Percentiles rank a stretch among this genome's conserved stretches.
Evolutionary conservation across 2,329 filamentous ascomycete species (phyloP).

Genomic region (Fusarium transvaalense): DNA sequence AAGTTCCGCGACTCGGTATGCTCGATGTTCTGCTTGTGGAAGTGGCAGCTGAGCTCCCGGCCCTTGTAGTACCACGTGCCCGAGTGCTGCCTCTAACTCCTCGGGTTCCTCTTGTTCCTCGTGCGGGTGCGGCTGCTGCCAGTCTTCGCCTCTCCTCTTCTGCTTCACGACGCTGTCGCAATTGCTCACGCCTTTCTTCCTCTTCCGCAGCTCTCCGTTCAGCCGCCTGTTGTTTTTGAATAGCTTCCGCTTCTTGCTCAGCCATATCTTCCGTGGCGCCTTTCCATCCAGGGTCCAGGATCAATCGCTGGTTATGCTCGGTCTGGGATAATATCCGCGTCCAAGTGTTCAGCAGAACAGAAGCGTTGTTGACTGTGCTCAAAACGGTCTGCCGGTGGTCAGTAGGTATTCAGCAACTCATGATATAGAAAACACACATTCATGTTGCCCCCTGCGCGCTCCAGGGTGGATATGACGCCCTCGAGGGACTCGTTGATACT

Average conservation of each 20-base stretch:
- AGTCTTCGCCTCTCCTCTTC: slow-evolving; percentile 61
- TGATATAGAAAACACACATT: slow-evolving; percentile 60
- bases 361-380: slow-evolving; percentile 86
- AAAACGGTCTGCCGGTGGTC: slow-evolving; percentile 74
- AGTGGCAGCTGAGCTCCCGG: slow-evolving; percentile 48
- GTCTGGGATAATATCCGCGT: slow-evolving; percentile 96
- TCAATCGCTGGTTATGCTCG: slow-evolving; percentile 94
- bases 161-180: slow-evolving; percentile 72
- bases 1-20: slow-evolving; percentile 51
- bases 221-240: slow-evolving; percentile 79
- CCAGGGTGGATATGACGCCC: slow-evolving; percentile 77
- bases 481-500: slow-evolving; percentile 92
- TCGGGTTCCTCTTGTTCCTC: slow-evolving; percentile 52
- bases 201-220: slow-evolving; percentile 83
- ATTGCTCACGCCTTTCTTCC: slow-evolving; percentile 80
- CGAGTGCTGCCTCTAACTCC: slow-evolving; percentile 52
- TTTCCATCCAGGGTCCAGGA: slow-evolving; percentile 90
- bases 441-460: slow-evolving; percentile 83
- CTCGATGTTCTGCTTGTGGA: slow-evolving; percentile 48
- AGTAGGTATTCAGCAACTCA: slow-evolving; percentile 19
- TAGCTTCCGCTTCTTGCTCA: slow-evolving; percentile 86
- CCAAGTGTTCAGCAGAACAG: slow-evolving; percentile 93
- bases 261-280: slow-evolving; percentile 87
- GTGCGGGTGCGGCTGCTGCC: slow-evolving; percentile 46
- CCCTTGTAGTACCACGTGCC: slow-evolving; percentile 41